A percentile compares a stretch with the other conserved stretches of the same genome.
These are phyloP conservation scores for Achlya hypogyna DNA, from an alignment of 352 stramenopile species.

Conservation along the genomic window DNA sequence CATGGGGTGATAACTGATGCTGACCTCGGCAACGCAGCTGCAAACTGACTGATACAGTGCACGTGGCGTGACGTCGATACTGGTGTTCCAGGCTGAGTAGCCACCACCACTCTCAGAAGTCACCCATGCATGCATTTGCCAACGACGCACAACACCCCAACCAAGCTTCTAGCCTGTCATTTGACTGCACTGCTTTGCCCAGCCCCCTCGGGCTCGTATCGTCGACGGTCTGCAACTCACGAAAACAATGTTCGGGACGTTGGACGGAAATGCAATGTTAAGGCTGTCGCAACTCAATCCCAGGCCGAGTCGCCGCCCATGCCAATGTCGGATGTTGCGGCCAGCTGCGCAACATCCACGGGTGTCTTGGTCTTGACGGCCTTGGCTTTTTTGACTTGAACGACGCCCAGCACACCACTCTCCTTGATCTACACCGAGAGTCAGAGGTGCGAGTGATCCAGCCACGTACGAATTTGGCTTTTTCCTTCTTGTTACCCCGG, in stretches of 20 bases:
- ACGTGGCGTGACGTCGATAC: not conserved
- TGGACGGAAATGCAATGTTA: not conserved
- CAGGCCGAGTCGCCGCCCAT: slow-evolving; percentile 61
- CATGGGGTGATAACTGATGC: no score
- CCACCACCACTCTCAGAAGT: no score
- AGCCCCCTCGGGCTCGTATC: not conserved
- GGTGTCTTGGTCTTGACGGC: slow-evolving; percentile 18
- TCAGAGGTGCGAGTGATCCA: not conserved
- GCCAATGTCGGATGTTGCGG: slow-evolving; percentile 55
- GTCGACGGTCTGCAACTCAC: not conserved
- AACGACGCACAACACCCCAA: no score
- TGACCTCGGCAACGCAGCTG: no score
- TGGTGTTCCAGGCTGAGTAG: no score
- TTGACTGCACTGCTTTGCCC: not conserved
- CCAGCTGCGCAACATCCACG: slow-evolving; percentile 48
- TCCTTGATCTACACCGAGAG: slow-evolving; percentile 35
- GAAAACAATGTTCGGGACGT: not conserved
- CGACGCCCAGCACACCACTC: slow-evolving; percentile 64
- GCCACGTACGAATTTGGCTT: slow-evolving; percentile 24
- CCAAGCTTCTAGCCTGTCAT: no score
- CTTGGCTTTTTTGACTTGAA: slow-evolving; percentile 68
- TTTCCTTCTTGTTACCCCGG: slow-evolving; percentile 25
- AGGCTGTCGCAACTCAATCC: slow-evolving; percentile 34
- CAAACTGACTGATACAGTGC: not conserved
- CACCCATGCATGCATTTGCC: not conserved